Evolutionary conservation across 1,284 basidiomycete genomes (phyloP), one percentile per base, ranked within the genome.

Genomic region (Gymnopus androsaceus): DNA sequence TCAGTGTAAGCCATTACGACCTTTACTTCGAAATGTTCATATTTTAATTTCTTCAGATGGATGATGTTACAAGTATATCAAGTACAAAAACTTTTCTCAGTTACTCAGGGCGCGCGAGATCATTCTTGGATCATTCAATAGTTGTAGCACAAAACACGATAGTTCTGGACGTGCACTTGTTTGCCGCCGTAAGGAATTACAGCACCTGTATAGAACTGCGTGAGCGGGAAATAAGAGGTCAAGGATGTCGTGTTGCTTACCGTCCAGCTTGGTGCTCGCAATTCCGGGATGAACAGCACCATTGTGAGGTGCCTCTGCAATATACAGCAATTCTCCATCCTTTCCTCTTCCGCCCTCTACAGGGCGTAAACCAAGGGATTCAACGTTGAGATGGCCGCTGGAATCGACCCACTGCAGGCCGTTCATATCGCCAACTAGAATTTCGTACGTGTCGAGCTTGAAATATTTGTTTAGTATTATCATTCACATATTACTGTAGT

Each of bases 261-360:
- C 82, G 52, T 82, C 76, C 50, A 85, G 76, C 53, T 77, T 72
- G 62, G 77, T 73, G 63, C 81, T 80, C 30, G 76, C 77, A 70
- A 90, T 90, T 9, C 88, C 88, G 7, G 88, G 85, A 63, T 84
- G 77, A 34, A 79, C 71, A 4, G 75, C 76, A 23, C 70, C 75
- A 19, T 82, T 72, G 69, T 85, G 67, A 23, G 74, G 72, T 1
- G 81, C 87, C 61, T 82, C 79, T 4, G 79, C 83, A 58, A 90
- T 74, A 67, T 78, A 89, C 14, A 89, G 72, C 4, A 75, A 76
- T 2, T 76, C 74, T n/a, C 85, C 85, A 55, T 86, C 75, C 25
- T 75, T 73, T 64, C 90, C 88, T 37, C 70, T 74, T 2, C 88
- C 88, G 51, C 84, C 88, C 59, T 89, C 85, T 37, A 90, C 83